Base-by-base conservation (phyloP, 345 rosid genomes). In the Schrenkiella parvula region DNA sequence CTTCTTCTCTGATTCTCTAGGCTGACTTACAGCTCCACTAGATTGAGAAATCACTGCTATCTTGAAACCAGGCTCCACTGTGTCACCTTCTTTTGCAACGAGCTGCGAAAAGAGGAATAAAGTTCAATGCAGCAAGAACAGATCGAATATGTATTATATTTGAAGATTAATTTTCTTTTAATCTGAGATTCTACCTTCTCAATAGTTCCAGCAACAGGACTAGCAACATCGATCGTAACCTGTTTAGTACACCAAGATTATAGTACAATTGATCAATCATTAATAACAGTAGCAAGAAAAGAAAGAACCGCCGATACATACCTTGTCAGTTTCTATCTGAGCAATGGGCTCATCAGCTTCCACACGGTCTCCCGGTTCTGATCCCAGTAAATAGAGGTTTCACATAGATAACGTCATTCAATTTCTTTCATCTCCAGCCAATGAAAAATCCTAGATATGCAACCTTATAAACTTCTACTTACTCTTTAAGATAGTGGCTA, bases 321-420 rank as follows among this genome's bases (percentile, higher is more conserved):
- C 98, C 89, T 93, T 93, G 80, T 93, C 97, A 1, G 98, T 93
- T 76, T 93, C 98, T 53, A 93, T 88, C 70, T 93, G 97, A 48
- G 97, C 97, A 82, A 90, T 90, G 28, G 90, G 80, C 74, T 93
- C 97, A 73, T 93, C 98, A 42, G 64, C 85, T 82, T 81, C 90
- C 3, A 93, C 98, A 28, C 80, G 80, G 23, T 93, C 98, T 73
- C 98, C 98, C 78, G 97, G 97, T 37, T 87, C 96, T 93, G 84
- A 53, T 44, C 22, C 59, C 6, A 90, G 32, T 60, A 60, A 3
- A 59, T 84, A 63, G 44, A 13, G 72, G 54, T 68, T 51, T 32
- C 8, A 70, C 48, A 47, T 5, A 35, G 52, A 50, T 21, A 35
- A 28, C 13, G 13, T 12, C 11, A 39, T 11, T 13, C 12, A 34